Conservation (phyloP, 176 grass and related monocot species). For the Bonia amplexicaulis region DNA sequence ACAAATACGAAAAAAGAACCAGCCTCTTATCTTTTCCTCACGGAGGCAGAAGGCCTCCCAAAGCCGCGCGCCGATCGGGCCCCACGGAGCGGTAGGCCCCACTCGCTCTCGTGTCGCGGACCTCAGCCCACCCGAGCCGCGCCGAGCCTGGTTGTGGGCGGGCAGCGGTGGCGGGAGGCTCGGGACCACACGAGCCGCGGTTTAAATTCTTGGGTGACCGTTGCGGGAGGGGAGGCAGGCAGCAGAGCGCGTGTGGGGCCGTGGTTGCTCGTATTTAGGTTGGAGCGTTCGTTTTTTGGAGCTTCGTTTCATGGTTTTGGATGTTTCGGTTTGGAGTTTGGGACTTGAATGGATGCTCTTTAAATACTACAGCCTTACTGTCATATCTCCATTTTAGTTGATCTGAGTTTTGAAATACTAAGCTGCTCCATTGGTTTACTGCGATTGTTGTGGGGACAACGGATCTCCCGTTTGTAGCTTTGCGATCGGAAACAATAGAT, state of each 20-base stretch:
- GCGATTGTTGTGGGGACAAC: not conserved
- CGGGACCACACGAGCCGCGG: not conserved
- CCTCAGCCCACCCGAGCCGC: not conserved
- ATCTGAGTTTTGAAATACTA: not conserved
- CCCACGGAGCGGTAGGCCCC: not conserved
- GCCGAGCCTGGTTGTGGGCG: not conserved
- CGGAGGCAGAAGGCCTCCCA: constrained; percentile 28
- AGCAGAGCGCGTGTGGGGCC: not conserved
- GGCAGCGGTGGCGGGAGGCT: not conserved
- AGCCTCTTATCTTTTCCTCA: constrained; percentile 14
- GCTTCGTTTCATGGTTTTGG: not conserved
- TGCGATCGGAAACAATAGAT: not conserved
- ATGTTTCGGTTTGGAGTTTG: not conserved
- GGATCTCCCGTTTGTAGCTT: not conserved
- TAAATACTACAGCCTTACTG: not conserved
- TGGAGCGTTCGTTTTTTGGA: no score
- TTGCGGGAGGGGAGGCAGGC: not conserved
- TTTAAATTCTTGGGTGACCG: constrained; percentile 33
- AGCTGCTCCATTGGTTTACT: not conserved
- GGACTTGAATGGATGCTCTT: not conserved
- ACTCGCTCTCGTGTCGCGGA: not conserved
- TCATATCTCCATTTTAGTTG: no score
- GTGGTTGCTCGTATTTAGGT: not conserved
- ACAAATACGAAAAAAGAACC: no score
- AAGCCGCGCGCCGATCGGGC: constrained; percentile 6